Evolutionary conservation across 2,329 filamentous ascomycete genomes (phyloP).

Genomic region (Fonsecaea pedrosoi): DNA sequence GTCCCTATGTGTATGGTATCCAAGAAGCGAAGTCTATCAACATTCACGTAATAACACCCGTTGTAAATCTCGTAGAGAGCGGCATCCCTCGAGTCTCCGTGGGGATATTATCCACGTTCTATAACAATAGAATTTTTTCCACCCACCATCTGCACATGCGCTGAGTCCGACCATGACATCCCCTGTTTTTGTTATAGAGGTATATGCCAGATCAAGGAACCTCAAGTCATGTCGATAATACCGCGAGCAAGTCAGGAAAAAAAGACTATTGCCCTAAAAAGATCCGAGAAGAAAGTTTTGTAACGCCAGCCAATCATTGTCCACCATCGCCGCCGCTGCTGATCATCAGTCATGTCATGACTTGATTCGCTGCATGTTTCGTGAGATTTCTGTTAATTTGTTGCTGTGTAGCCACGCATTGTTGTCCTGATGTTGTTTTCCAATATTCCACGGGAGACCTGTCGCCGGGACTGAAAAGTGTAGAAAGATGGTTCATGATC

Average conservation of each 20-base stretch:
- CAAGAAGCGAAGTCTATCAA: constrained; percentile 22
- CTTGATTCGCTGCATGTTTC: constrained; percentile 20
- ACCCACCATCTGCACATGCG: constrained; percentile 38
- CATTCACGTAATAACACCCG: constrained; percentile 1
- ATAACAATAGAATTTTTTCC: constrained; percentile 17
- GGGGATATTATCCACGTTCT: constrained; percentile 9
- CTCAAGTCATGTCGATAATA: constrained; percentile 28
- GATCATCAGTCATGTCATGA: constrained; percentile 26
- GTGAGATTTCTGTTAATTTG: constrained; percentile 16
- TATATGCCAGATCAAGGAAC: neutral
- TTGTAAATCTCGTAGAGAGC: constrained; percentile 15
- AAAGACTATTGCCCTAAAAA: constrained; percentile 1
- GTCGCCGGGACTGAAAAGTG: constrained; percentile 23
- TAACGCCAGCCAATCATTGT: neutral
- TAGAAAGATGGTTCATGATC: constrained; percentile 27
- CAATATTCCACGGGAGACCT: constrained; percentile 31
- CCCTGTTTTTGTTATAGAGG: neutral
- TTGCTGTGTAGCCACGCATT: constrained; percentile 24
- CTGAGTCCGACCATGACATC: constrained; percentile 13
- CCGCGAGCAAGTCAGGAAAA: constrained; percentile 2
- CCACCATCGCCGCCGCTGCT: constrained; percentile 27
- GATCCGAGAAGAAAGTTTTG: constrained; percentile 7
- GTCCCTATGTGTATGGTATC: constrained; percentile 20
- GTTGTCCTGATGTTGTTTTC: constrained; percentile 16
- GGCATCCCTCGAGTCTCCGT: neutral